Percentiles rank a stretch among this genome's conserved stretches.
phyloP scores from a whole-genome alignment of 805 yeast species.

The Ogataea minuta region DNA sequence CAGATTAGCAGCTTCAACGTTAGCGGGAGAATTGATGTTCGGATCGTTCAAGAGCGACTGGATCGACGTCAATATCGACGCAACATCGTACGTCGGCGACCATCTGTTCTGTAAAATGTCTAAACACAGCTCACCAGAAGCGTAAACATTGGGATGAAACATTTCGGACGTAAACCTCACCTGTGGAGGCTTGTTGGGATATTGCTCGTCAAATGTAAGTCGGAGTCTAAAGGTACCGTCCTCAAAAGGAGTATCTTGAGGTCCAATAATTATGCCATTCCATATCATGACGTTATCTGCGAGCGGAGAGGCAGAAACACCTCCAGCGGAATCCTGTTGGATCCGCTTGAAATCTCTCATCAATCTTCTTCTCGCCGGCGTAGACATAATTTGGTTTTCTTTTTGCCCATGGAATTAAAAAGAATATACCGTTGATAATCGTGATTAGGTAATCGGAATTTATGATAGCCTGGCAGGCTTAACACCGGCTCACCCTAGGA shows the following conservation, averaged over 20 bases:
- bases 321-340: constrained; percentile 98
- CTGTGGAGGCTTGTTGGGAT: constrained; percentile 94
- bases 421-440: constrained; percentile 4
- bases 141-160: constrained; percentile 98
- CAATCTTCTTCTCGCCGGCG: constrained; percentile 97
- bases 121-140: constrained; percentile 90
- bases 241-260: constrained; percentile 95
- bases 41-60: constrained; percentile 94
- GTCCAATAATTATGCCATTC: constrained; percentile 98
- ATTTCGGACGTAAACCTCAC: constrained; percentile 89
- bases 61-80: constrained; percentile 88
- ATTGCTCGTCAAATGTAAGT: constrained; percentile 91
- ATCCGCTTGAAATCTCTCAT: constrained; percentile 99
- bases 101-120: constrained; percentile 96
- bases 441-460: constrained; percentile 4
- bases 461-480: not conserved
- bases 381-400: constrained; percentile 62
- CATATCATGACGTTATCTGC: constrained; percentile 97
- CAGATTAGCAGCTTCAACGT: constrained; percentile 94
- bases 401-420: constrained; percentile 14
- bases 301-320: constrained; percentile 94
- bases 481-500: too few relatives aligned
- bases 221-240: constrained; percentile 92
- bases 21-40: constrained; percentile 94
- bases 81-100: constrained; percentile 98